Percentiles rank a stretch among this genome's conserved stretches.
These are phyloP conservation scores for Morella rubra DNA, from an alignment of 306 rosid species.

Conservation along the genomic window DNA sequence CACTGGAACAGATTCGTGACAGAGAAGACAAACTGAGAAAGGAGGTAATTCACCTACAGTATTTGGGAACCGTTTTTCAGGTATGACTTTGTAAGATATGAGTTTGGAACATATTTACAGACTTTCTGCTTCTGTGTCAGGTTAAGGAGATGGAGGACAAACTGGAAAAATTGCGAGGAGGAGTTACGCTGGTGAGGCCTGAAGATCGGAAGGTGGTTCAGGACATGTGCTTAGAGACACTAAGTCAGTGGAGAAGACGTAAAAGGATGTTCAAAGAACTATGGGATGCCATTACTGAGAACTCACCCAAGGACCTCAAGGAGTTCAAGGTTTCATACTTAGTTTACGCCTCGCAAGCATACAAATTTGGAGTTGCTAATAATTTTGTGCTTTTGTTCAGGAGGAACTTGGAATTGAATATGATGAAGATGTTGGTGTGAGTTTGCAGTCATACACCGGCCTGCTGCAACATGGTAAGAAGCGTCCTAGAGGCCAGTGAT, in stretches of 20 bases:
- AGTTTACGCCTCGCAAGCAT: constrained; percentile 2
- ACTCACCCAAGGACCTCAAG: constrained; percentile 80
- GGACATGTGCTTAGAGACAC: constrained; percentile 43
- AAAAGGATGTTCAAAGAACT: constrained; percentile 89
- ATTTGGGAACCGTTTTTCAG: constrained; percentile 16
- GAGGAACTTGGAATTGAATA: constrained; percentile 89
- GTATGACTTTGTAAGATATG: constrained; percentile 16
- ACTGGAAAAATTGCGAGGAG: constrained; percentile 65
- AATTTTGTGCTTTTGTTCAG: constrained; percentile 37
- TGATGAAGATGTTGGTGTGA: constrained; percentile 75
- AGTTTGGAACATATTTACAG: constrained; percentile 10
- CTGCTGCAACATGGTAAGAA: constrained; percentile 62
- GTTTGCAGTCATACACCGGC: constrained; percentile 61
- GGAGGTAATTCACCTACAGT: constrained; percentile 53
- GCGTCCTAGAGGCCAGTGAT: constrained; percentile 56
- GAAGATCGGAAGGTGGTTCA: constrained; percentile 77
- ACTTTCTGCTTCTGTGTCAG: constrained; percentile 43
- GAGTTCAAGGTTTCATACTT: constrained; percentile 61
- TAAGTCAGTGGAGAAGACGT: constrained; percentile 86
- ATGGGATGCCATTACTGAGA: constrained; percentile 90
- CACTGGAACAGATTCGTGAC: constrained; percentile 70
- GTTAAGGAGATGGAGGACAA: constrained; percentile 72
- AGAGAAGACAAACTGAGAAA: constrained; percentile 60
- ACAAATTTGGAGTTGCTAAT: constrained; percentile 10
- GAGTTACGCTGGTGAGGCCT: constrained; percentile 83